Evolutionary conservation across 2,329 filamentous ascomycete species (phyloP), one percentile per base, ranked within the genome.

Genomic region (Hymenoscyphus albidus): DNA sequence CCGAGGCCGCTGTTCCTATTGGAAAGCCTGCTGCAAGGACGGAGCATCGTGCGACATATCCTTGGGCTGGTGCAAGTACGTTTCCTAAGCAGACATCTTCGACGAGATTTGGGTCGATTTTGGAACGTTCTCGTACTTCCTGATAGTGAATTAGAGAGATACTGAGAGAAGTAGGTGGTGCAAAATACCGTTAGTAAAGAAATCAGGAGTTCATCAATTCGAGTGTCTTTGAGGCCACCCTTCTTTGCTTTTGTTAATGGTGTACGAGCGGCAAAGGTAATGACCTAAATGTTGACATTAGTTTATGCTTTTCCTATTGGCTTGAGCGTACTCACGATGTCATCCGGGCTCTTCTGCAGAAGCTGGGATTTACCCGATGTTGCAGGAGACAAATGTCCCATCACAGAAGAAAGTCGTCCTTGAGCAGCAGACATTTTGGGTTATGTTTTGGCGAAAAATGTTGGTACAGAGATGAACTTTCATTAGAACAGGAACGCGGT

Each of bases 201-300:
- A 61, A 88, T 88, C 73, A 98, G 86, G 68, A 98, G 83, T 77
- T 98, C 93, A 54, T 92, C 85, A 16, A 91, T 89, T 62, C 85
- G 83, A 5, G 94, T 97, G 80, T 98, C 94, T 82, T 97, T 97
- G 84, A 98, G 93, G 62, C 87, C 89, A 70, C 94, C 94, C 80
- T 93, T 93, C 74, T 92, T 92, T 70, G 92, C 93, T 79, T 92
- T 95, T 70, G 92, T 96, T 78, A 97, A 87, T 73, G 94, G 86
- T 18, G 92, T 96, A 73, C 94, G 91, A 75, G 96, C 90, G 68
- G 91, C 91, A 71, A 90, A 91, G 64, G 94, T 97, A 67, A 98
- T 88, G 73, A 98, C 94, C 71, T 74, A 61, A 56, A 18, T 51
- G 32, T 58, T 60, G 62, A 58, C 13, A 65, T 59, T 27, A 59